A percentile compares a stretch with the other conserved stretches of the same genome.
Conservation (phyloP, 495 filamentous ascomycete genomes). For the Tuber calosporum region DNA sequence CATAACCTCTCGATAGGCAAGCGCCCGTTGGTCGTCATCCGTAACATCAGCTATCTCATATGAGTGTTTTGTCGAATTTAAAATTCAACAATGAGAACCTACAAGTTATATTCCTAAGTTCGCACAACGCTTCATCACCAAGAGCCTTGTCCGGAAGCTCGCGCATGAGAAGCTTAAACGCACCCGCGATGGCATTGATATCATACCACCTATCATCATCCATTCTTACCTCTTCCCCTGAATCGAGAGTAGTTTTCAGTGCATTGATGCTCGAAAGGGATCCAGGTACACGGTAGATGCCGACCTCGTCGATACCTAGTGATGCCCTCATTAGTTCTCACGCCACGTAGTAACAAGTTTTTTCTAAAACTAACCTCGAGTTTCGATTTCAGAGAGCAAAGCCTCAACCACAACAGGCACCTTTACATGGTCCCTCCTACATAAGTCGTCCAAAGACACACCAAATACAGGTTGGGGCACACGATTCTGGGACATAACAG, state of each 20-base stretch:
- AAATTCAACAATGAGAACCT: background rate
- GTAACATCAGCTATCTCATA: slow-evolving; percentile 29
- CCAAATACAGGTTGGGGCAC: slow-evolving; percentile 41
- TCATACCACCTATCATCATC: slow-evolving; percentile 44
- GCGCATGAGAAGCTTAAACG: slow-evolving; percentile 43
- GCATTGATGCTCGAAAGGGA: slow-evolving; percentile 42
- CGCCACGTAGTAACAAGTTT: background rate
- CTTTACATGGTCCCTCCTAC: slow-evolving; percentile 41
- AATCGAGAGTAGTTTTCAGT: slow-evolving; percentile 39
- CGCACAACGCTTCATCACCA: slow-evolving; percentile 30
- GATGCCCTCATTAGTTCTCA: slow-evolving; percentile 13
- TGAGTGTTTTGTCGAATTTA: slow-evolving; percentile 18
- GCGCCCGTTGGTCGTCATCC: slow-evolving; percentile 39
- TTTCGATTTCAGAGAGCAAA: slow-evolving; percentile 41
- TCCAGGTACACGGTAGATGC: slow-evolving; percentile 43
- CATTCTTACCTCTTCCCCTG: slow-evolving; percentile 41
- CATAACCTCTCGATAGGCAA: slow-evolving; percentile 39
- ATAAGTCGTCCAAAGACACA: slow-evolving; percentile 40
- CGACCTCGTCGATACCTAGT: slow-evolving; percentile 39
- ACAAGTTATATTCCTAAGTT: slow-evolving; percentile 40
- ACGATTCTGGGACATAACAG: slow-evolving; percentile 36
- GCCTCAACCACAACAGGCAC: slow-evolving; percentile 41
- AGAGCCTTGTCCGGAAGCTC: slow-evolving; percentile 41
- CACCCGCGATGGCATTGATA: slow-evolving; percentile 42
- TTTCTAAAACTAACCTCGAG: slow-evolving; percentile 30